Percentiles rank a stretch among this genome's conserved stretches.
These are phyloP conservation scores for Scutellaria baicalensis DNA, from an alignment of 257 asterid genomes.

Conservation along the genomic window DNA sequence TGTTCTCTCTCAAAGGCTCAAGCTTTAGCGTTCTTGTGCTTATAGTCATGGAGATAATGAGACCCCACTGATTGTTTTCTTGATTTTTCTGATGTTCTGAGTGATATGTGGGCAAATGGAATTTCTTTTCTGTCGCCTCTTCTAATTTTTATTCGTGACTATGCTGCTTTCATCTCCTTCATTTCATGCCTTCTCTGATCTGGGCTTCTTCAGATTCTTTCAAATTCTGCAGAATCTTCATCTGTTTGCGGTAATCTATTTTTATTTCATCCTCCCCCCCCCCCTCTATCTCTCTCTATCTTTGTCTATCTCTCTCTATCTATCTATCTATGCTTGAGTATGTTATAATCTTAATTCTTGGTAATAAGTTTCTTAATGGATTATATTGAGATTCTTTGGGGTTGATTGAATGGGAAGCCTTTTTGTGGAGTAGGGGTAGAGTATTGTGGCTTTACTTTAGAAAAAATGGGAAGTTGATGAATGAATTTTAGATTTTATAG, in stretches of 20 bases:
- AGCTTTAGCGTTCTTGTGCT: constrained; percentile 36
- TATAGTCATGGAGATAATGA: constrained; percentile 15
- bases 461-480: background rate
- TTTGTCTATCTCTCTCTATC: background rate
- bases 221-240: constrained; percentile 48
- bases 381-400: background rate
- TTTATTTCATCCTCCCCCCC: background rate
- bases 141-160: constrained; percentile 30
- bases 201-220: constrained; percentile 53
- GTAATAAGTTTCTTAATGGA: background rate
- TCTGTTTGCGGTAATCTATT: constrained; percentile 41
- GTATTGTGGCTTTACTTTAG: background rate
- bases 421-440: background rate
- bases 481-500: constrained; percentile 1
- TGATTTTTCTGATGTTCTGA: constrained; percentile 18
- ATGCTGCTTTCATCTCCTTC: constrained; percentile 46
- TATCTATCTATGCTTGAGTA: background rate
- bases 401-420: constrained; percentile 1
- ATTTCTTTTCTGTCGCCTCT: constrained; percentile 32
- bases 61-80: constrained; percentile 14
- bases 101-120: constrained; percentile 31
- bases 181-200: constrained; percentile 51
- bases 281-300: background rate
- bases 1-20: constrained; percentile 8
- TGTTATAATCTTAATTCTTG: background rate